These are phyloP conservation scores for Alternaria brassicicola DNA, from an alignment of 2,329 filamentous ascomycete species.

Conservation along the genomic window DNA sequence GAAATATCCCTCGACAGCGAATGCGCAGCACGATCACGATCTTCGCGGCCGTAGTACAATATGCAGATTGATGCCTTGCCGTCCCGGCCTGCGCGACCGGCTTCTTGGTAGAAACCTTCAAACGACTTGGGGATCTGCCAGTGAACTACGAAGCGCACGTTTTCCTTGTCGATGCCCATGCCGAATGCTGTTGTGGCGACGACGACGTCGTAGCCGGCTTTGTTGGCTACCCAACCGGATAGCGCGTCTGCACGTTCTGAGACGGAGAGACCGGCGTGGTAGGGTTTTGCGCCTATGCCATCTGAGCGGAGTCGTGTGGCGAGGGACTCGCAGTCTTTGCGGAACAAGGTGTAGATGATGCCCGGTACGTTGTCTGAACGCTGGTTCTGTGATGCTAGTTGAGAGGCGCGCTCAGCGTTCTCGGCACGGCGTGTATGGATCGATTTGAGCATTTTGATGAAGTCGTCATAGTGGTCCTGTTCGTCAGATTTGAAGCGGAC, in stretches of 20 bases:
- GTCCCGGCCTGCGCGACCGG: slow-evolving; percentile 86
- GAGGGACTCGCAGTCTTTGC: slow-evolving; percentile 75
- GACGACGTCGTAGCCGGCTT: slow-evolving; percentile 83
- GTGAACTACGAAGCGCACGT: slow-evolving; percentile 92
- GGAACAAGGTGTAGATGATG: slow-evolving; percentile 79
- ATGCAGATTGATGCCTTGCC: slow-evolving; percentile 87
- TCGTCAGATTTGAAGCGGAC: slow-evolving; percentile 82
- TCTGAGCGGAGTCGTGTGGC: slow-evolving; percentile 69
- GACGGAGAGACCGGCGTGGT: slow-evolving; percentile 72
- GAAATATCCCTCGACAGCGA: slow-evolving; percentile 55
- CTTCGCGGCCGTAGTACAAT: slow-evolving; percentile 88
- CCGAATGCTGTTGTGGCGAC: slow-evolving; percentile 96
- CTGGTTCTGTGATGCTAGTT: slow-evolving; percentile 60
- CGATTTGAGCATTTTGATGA: slow-evolving; percentile 76
- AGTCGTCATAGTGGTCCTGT: slow-evolving; percentile 74
- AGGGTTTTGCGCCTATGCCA: slow-evolving; percentile 74
- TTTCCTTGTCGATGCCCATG: slow-evolving; percentile 96
- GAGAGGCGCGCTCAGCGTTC: slow-evolving; percentile 61
- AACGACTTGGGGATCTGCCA: slow-evolving; percentile 95
- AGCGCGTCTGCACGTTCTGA: slow-evolving; percentile 73
- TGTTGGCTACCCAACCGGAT: slow-evolving; percentile 73
- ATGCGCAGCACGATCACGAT: slow-evolving; percentile 74
- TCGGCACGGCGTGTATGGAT: slow-evolving; percentile 72
- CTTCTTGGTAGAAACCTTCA: slow-evolving; percentile 96
- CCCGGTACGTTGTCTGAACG: slow-evolving; percentile 71